Conservation (phyloP, 371 early-diverging fungal genomes). For the Basidiobolus heterosporus region DNA sequence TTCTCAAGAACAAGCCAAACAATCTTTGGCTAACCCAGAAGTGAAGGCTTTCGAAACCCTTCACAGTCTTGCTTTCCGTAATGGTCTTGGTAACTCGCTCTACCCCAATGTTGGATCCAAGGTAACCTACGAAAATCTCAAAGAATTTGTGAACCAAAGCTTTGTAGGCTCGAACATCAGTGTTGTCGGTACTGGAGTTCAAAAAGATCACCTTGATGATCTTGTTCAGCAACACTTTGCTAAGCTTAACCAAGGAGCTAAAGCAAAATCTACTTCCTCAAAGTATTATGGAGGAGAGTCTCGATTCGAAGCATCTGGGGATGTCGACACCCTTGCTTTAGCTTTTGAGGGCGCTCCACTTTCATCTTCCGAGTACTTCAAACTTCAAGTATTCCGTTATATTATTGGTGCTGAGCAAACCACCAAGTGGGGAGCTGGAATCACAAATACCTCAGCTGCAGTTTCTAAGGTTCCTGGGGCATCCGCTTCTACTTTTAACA, state of each 20-base stretch:
- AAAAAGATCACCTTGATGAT: constrained; percentile 40
- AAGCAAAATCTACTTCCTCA: constrained; percentile 18
- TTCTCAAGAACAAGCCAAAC: constrained; percentile 49
- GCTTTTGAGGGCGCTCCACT: constrained; percentile 69
- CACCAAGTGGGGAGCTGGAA: constrained; percentile 55
- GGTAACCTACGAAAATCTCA: constrained; percentile 40
- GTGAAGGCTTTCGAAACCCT: constrained; percentile 57
- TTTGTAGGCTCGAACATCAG: constrained; percentile 46
- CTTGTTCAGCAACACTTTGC: constrained; percentile 14
- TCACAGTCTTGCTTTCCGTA: constrained; percentile 83
- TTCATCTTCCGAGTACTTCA: constrained; percentile 42
- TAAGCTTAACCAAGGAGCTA: constrained; percentile 22
- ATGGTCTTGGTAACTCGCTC: constrained; percentile 86
- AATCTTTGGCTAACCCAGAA: constrained; percentile 47
- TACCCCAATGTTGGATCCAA: constrained; percentile 49
- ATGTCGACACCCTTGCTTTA: constrained; percentile 29
- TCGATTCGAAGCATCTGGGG: constrained; percentile 30
- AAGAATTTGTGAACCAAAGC: constrained; percentile 48
- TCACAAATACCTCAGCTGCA: constrained; percentile 45
- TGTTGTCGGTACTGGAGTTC: constrained; percentile 73
- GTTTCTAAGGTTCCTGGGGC: constrained; percentile 39
- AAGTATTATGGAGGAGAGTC: constrained; percentile 77
- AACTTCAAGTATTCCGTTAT: constrained; percentile 58
- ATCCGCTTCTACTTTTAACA: constrained; percentile 58
- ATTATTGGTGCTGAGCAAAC: constrained; percentile 63